Conservation (phyloP, 2,329 filamentous ascomycete species). For the Didymellaceae sp. region DNA sequence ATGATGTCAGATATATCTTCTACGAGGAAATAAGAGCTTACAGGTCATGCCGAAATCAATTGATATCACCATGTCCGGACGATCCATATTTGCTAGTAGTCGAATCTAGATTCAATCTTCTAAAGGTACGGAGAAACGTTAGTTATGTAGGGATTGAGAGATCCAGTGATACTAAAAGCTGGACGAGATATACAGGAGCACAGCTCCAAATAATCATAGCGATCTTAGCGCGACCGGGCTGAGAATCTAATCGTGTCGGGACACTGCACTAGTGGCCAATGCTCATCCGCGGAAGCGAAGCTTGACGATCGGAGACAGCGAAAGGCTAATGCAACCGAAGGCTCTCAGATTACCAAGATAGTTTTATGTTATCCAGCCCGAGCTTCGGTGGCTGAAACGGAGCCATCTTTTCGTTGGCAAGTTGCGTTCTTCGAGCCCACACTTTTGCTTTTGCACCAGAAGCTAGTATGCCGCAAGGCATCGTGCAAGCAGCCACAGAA, state of each 20-base stretch:
- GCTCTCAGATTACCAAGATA: too few relatives aligned
- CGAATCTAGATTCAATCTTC: too few relatives aligned
- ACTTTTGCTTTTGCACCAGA: neutral
- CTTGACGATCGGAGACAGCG: neutral
- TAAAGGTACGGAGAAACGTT: too few relatives aligned
- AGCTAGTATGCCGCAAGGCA: too few relatives aligned
- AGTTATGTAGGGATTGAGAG: too few relatives aligned
- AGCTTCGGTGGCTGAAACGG: slow-evolving; percentile 1
- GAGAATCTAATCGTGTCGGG: neutral
- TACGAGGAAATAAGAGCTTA: slow-evolving; percentile 17
- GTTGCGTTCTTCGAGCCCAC: neutral
- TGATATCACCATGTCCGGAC: slow-evolving; percentile 43
- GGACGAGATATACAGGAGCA: neutral
- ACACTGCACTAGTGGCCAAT: neutral
- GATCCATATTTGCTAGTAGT: neutral
- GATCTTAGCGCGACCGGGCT: neutral
- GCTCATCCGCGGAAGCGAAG: neutral
- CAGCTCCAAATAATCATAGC: neutral
- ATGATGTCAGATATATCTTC: neutral
- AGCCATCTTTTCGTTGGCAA: neutral
- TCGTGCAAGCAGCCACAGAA: slow-evolving; percentile 10
- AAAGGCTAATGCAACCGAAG: too few relatives aligned
- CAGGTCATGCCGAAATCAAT: slow-evolving; percentile 50
- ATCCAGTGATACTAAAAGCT: neutral
- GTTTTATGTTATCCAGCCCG: too few relatives aligned